Percentiles rank a stretch among this genome's conserved stretches.
Conservation (phyloP, 176 grass and related monocot species). For the Triticum turgidum region DNA sequence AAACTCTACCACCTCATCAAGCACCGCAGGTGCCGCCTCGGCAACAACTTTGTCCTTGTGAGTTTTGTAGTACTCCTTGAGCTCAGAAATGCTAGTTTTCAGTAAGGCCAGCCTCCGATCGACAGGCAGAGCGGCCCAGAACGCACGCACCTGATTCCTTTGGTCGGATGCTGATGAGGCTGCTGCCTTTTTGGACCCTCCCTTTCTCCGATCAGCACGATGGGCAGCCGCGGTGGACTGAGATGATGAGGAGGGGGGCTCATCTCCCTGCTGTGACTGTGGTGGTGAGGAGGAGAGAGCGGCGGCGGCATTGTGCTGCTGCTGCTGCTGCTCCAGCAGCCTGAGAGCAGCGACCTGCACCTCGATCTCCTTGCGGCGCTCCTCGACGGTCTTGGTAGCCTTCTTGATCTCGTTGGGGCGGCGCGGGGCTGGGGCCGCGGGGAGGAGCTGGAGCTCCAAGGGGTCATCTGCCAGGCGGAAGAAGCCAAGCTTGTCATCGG, state of each 20-base stretch:
- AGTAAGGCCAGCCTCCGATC: slow-evolving; percentile 56
- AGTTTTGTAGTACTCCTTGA: slow-evolving; percentile 47
- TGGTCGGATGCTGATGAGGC: slow-evolving; percentile 31
- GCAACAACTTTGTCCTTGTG: slow-evolving; percentile 53
- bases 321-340: slow-evolving; percentile 68
- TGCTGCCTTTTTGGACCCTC: slow-evolving; percentile 45
- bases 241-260: slow-evolving; percentile 51
- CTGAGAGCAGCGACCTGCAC: slow-evolving; percentile 64
- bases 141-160: slow-evolving; percentile 70
- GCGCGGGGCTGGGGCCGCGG: slow-evolving; percentile 34
- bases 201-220: slow-evolving; percentile 59
- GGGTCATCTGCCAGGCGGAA: slow-evolving; percentile 60
- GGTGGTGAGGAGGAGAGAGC: background rate
- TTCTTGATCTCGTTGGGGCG: slow-evolving; percentile 93
- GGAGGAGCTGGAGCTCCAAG: slow-evolving; percentile 67
- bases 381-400: slow-evolving; percentile 77
- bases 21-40: slow-evolving; percentile 14
- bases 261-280: slow-evolving; percentile 37
- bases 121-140: slow-evolving; percentile 51
- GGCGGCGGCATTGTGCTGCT: slow-evolving; percentile 26
- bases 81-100: slow-evolving; percentile 50
- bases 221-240: slow-evolving; percentile 35
- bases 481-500: slow-evolving; percentile 71
- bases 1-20: slow-evolving; percentile 61
- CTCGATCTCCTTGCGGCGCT: slow-evolving; percentile 96